Percentiles rank a stretch among this genome's conserved stretches.
These are phyloP conservation scores for Phytomonas francai DNA, from an alignment of 208 protist genomes.

Conservation along the genomic window DNA sequence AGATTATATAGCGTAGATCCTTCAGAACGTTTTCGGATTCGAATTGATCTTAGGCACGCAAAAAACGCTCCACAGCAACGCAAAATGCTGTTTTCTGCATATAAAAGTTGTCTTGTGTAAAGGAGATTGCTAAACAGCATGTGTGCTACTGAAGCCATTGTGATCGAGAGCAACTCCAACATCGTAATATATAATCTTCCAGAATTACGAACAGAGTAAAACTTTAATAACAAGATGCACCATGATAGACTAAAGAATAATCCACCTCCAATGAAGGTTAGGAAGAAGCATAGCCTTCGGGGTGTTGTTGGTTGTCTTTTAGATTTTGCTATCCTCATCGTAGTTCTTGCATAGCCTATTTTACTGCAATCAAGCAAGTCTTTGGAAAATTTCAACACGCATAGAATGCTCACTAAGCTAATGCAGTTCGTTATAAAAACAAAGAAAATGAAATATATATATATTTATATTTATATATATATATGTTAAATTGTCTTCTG, in stretches of 20 bases:
- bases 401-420: not conserved
- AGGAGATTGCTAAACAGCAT: not conserved
- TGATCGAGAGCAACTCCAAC: not conserved
- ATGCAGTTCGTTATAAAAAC: not conserved
- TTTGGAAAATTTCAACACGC: not conserved
- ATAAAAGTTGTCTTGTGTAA: not conserved
- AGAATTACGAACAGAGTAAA: slow-evolving; percentile 1
- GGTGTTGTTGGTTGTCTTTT: not conserved
- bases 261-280: not conserved
- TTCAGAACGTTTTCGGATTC: not conserved
- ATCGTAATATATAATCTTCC: not conserved
- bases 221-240: not conserved
- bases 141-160: not conserved
- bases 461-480: too few relatives aligned
- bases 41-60: not conserved
- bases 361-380: not conserved
- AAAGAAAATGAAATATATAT: too few relatives aligned
- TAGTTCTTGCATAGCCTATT: not conserved
- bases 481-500: not conserved
- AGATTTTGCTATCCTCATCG: not conserved
- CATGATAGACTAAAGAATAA: not conserved
- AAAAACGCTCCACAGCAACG: not conserved
- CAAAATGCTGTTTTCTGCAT: not conserved
- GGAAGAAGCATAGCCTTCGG: not conserved
- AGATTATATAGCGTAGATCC: not conserved